A percentile compares a stretch with the other conserved stretches of the same genome.
These are phyloP conservation scores for Globisporangium cederbergense DNA, from an alignment of 352 stramenopile species.

Conservation along the genomic window DNA sequence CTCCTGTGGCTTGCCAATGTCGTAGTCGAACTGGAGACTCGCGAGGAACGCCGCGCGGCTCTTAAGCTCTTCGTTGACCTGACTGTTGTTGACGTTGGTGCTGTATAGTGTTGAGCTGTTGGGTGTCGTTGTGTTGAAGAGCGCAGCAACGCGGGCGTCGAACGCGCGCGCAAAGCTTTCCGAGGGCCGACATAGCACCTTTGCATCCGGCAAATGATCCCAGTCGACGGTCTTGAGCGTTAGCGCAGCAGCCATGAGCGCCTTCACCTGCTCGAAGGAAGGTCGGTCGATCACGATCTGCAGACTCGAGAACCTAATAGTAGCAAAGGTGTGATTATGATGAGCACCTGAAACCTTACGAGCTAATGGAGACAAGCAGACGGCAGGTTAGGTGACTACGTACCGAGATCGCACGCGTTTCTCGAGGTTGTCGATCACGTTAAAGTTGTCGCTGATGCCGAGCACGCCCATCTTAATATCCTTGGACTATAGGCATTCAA, in stretches of 20 bases:
- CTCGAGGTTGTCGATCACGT: conserved; percentile 78
- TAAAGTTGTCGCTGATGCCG: conserved; percentile 77
- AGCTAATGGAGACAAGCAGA: too few species aligned
- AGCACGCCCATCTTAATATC: conserved; percentile 81
- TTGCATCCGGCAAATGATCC: conserved; percentile 11
- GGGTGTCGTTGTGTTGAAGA: conserved; percentile 22
- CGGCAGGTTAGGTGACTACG: not conserved
- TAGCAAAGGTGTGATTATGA: too few species aligned
- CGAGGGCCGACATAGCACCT: conserved; percentile 15
- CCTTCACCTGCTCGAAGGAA: conserved; percentile 48
- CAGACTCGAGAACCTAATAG: conserved; percentile 69
- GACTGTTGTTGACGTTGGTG: not conserved
- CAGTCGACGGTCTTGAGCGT: conserved; percentile 37
- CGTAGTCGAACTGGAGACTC: conserved; percentile 71
- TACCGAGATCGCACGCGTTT: conserved; percentile 78
- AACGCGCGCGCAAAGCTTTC: conserved; percentile 37
- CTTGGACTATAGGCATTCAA: conserved; percentile 35
- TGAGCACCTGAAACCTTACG: too few species aligned
- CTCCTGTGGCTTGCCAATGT: conserved; percentile 59
- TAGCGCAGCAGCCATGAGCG: conserved; percentile 39
- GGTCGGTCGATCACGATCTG: conserved; percentile 70
- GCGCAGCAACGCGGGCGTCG: conserved; percentile 33
- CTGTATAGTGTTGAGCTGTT: not conserved
- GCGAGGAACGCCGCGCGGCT: conserved; percentile 29
- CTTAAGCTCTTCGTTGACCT: conserved; percentile 12